Evolutionary conservation across 2,329 filamentous ascomycete species (phyloP).

Genomic region (Fusarium pseudoanthophilum): DNA sequence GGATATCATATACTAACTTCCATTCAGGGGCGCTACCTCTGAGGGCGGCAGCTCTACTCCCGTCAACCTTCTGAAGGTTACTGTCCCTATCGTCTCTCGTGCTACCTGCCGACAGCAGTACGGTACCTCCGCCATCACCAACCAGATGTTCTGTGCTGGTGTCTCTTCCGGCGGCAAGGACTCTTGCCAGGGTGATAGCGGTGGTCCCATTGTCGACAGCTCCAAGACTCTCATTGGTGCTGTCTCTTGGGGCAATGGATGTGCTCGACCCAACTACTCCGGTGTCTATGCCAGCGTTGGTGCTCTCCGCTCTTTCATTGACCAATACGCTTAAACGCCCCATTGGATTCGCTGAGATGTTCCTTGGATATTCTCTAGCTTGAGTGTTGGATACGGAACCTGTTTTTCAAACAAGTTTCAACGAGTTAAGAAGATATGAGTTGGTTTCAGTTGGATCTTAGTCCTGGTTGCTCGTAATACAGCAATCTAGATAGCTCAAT

Average conservation of each 20-base stretch:
- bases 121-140: constrained; percentile 39
- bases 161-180: constrained; percentile 44
- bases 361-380: background rate
- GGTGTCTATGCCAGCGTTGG: constrained; percentile 48
- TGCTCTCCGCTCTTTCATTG: constrained; percentile 42
- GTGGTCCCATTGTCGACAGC: constrained; percentile 46
- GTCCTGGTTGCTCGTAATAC: background rate
- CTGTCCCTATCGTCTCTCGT: constrained; percentile 46
- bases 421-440: background rate
- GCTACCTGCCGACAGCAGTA: constrained; percentile 42
- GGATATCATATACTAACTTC: background rate
- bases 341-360: background rate
- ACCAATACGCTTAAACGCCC: constrained; percentile 22
- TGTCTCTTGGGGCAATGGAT: constrained; percentile 49
- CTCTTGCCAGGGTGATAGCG: constrained; percentile 49
- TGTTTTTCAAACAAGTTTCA: background rate
- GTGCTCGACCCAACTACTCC: constrained; percentile 39
- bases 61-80: constrained; percentile 45
- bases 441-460: background rate
- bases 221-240: constrained; percentile 41
- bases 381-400: background rate
- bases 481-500: background rate
- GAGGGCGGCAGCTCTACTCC: constrained; percentile 27
- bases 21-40: constrained; percentile 37
- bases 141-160: constrained; percentile 50